Evolutionary conservation across 1,284 basidiomycete genomes (phyloP).

Genomic region (Cystobasidium slooffiae): DNA sequence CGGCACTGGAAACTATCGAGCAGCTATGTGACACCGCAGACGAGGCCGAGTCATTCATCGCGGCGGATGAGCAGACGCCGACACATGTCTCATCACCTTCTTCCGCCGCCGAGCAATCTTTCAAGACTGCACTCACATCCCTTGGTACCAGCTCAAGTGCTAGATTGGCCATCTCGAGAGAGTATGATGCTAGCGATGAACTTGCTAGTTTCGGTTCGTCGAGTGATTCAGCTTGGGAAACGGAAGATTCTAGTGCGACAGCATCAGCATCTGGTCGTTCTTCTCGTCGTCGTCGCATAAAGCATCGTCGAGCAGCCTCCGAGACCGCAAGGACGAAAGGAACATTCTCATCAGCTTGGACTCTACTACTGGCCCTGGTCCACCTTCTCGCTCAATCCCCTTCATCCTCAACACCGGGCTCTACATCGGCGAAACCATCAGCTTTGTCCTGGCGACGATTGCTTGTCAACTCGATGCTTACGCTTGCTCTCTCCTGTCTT

Average conservation of each 20-base stretch:
- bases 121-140: conserved; percentile 1
- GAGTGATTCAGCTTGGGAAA: conserved; percentile 22
- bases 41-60: background rate
- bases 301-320: too few species aligned
- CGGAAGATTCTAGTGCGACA: background rate
- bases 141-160: background rate
- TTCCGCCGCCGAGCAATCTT: conserved; percentile 7
- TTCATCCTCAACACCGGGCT: too few species aligned
- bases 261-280: background rate
- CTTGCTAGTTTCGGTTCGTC: conserved; percentile 19
- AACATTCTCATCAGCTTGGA: too few species aligned
- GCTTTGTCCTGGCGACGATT: too few species aligned
- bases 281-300: too few species aligned
- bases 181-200: conserved; percentile 25
- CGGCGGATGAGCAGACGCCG: background rate
- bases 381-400: too few species aligned
- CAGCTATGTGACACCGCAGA: conserved; percentile 14
- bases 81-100: background rate
- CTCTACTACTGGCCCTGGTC: too few species aligned
- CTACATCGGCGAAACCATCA: too few species aligned
- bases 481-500: too few species aligned
- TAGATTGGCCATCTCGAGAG: conserved; percentile 9
- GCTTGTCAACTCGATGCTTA: too few species aligned
- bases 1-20: conserved; percentile 6
- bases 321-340: too few species aligned